Evolutionary conservation across 2,329 filamentous ascomycete genomes (phyloP), one percentile per base, ranked within the genome.

Genomic region (Pestalotiopsis sp.): DNA sequence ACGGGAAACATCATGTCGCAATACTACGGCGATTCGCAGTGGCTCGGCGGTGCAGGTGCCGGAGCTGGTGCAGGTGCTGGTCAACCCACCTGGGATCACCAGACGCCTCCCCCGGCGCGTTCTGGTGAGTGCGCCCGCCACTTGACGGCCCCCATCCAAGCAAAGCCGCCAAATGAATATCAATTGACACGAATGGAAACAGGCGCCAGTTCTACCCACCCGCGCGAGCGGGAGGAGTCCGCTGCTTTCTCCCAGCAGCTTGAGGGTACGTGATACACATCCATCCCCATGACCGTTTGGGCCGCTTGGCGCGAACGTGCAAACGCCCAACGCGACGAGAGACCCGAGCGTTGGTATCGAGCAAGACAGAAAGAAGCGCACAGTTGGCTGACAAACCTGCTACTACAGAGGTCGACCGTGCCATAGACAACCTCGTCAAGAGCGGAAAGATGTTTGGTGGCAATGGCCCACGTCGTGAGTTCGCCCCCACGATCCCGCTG

Each of bases 371-470:
- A 70, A 23, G 45, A 52, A 52, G 45, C 45, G 45, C 17, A 52
- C 65, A 65, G 31, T 6, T 60, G 69, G 70, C 79, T 80, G 69
- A 81, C 74, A 38, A 67, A 66, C 68, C 72, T 56, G 31, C 57
- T 60, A 72, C 52, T 73, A 65, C 78, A 97, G 96, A 99, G 89
- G 94, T 99, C 76, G 96, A 98, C 74, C 92, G 95, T 79, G 95
- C 95, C 74, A 91, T 95, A 77, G 96, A 98, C 78, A 98, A 98
- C 81, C 89, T 99, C 70, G 89, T 95, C 78, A 98, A 98, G 88
- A 97, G 95, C 80, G 95, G 95, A 77, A 98, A 98, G 86, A 91
- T 95, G 83, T 96, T 95, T 82, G 65, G 65, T 45, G 90, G 87
- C 77, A 83, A 84, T 78, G 86, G 86, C 77, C 88, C 85, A 77